These are phyloP conservation scores for Umbelopsis sp. DNA, from an alignment of 192 early-diverging fungal genomes.

Conservation along the genomic window DNA sequence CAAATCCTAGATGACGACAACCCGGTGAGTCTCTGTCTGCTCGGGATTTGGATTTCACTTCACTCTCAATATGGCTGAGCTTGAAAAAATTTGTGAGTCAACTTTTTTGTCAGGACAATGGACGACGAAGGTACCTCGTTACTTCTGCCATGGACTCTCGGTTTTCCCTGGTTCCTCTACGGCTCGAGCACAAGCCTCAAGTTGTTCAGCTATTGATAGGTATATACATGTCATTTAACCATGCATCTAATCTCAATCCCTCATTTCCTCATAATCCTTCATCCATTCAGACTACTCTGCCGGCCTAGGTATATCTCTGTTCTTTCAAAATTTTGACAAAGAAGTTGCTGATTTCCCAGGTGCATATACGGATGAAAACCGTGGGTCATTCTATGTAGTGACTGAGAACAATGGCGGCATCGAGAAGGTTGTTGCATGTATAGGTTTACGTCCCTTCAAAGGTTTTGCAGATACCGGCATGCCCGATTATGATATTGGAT, in stretches of 20 bases:
- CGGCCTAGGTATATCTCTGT: not conserved
- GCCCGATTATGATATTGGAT: not conserved
- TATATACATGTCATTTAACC: not conserved
- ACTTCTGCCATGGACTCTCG: not conserved
- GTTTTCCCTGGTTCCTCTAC: not conserved
- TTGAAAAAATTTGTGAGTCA: not conserved
- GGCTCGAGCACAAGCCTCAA: not conserved
- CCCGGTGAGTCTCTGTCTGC: not conserved
- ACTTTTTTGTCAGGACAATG: not conserved
- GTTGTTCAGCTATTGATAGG: not conserved
- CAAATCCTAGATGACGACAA: not conserved
- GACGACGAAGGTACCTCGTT: not conserved
- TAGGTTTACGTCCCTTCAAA: conserved; percentile 9
- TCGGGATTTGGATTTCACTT: not conserved
- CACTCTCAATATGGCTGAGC: not conserved
- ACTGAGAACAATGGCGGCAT: not conserved
- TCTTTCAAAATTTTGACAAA: conserved; percentile 13
- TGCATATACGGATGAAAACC: not conserved
- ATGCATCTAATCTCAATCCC: not conserved
- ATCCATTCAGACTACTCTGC: not conserved
- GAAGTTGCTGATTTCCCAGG: conserved; percentile 7
- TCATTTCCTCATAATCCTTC: not conserved
- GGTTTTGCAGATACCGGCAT: conserved; percentile 2
- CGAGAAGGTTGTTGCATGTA: not conserved
- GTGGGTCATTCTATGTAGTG: not conserved